Evolutionary conservation across 768 basidiomycete genomes (phyloP).

Genomic region (Amanita rimosa): DNA sequence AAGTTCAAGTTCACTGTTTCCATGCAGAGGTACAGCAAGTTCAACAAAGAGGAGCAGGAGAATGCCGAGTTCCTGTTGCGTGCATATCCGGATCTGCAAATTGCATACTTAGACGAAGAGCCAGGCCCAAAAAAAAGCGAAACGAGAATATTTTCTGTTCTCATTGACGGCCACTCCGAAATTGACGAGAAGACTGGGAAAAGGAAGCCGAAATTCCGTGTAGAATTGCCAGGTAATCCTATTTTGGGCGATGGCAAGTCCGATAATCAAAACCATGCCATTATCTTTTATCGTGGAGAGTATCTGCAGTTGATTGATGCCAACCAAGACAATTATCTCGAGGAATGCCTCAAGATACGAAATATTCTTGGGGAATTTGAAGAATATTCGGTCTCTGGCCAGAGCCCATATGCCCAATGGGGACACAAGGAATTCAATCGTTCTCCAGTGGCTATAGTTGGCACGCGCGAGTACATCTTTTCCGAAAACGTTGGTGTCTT

Average conservation of each 20-base stretch:
- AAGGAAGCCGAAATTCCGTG: conserved; percentile 92
- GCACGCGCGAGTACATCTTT: conserved; percentile 99
- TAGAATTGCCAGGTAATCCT: conserved; percentile 96
- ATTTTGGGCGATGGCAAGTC: conserved; percentile 99
- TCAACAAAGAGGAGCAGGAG: conserved; percentile 98
- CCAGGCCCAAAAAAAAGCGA: conserved; percentile 82
- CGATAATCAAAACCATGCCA: conserved; percentile 99
- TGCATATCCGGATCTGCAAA: conserved; percentile 97
- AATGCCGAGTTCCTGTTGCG: conserved; percentile 97
- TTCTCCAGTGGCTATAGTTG: conserved; percentile 92
- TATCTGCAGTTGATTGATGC: conserved; percentile 99
- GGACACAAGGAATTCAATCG: conserved; percentile 88
- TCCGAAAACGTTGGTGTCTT: conserved; percentile 99
- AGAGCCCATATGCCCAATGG: conserved; percentile 95
- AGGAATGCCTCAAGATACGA: conserved; percentile 98
- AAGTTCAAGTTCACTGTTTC: conserved; percentile 99
- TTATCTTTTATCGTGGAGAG: conserved; percentile 98
- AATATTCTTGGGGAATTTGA: conserved; percentile 98
- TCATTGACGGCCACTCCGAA: conserved; percentile 98
- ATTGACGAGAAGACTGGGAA: conserved; percentile 80
- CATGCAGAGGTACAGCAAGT: conserved; percentile 98
- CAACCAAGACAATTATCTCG: conserved; percentile 99
- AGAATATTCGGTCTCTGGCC: conserved; percentile 80
- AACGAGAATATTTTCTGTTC: conserved; percentile 77
- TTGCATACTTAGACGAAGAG: conserved; percentile 97